Evolutionary conservation across 306 rosid genomes (phyloP).

Genomic region (Calophaca sinica): DNA sequence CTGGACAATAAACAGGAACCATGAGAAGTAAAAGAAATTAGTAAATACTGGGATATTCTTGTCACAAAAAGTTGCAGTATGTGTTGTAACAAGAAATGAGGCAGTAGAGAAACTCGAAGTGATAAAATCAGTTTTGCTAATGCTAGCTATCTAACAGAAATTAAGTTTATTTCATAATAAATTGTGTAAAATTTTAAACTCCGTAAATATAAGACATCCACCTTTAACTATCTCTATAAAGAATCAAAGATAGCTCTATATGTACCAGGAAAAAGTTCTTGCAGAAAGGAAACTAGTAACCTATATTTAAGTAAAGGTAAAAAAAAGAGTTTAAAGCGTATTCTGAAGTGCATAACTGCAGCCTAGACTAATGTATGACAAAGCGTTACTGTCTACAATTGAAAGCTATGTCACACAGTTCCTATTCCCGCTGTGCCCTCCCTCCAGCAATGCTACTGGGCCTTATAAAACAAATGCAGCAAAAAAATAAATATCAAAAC

Average conservation of each 20-base stretch:
- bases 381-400: too few species aligned
- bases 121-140: too few species aligned
- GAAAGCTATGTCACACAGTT: too few species aligned
- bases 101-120: background rate
- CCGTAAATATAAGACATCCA: too few species aligned
- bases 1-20: background rate
- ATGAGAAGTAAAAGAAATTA: background rate
- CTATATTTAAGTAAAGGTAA: background rate
- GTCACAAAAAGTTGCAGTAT: background rate
- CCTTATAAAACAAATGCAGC: constrained; percentile 5
- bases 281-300: constrained; percentile 20
- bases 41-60: background rate
- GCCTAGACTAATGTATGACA: constrained; percentile 7
- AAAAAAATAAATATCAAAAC: constrained; percentile 5
- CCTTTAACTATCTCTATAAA: too few species aligned
- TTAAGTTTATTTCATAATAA: too few species aligned
- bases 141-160: too few species aligned
- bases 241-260: too few species aligned
- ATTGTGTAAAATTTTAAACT: too few species aligned
- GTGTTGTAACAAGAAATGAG: background rate
- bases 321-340: background rate
- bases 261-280: background rate
- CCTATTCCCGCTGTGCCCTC: too few species aligned
- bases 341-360: background rate
- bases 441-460: background rate